A percentile compares a stretch with the other conserved stretches of the same genome.
Conservation (phyloP, 495 filamentous ascomycete species). For the Podospora sp. region DNA sequence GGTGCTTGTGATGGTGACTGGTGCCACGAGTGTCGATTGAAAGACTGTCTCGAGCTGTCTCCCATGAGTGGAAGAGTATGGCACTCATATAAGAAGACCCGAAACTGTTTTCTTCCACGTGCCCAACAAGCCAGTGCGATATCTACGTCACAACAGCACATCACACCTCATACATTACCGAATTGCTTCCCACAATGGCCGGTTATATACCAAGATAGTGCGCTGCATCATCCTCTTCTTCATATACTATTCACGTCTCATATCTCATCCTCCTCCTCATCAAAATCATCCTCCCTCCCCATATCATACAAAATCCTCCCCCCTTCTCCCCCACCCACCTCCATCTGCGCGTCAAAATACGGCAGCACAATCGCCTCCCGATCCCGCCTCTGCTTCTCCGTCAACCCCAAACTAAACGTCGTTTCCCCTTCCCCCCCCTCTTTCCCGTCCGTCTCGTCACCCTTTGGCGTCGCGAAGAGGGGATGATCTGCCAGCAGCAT, state of each 20-base stretch:
- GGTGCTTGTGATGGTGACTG: too few species aligned
- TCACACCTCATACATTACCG: too few species aligned
- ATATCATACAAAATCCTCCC: constrained; percentile 95
- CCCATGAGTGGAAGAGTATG: too few species aligned
- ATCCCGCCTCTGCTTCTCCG: constrained; percentile 83
- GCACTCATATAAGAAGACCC: too few species aligned
- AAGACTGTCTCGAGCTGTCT: too few species aligned
- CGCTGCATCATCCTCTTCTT: too few species aligned
- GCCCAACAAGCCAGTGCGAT: too few species aligned
- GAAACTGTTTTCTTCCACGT: too few species aligned
- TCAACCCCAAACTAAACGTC: constrained; percentile 85
- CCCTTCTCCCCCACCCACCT: constrained; percentile 73
- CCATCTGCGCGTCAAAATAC: constrained; percentile 92
- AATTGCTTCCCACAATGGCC: too few species aligned
- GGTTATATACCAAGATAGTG: too few species aligned
- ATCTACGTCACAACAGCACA: too few species aligned
- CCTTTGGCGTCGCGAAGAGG: constrained; percentile 56
- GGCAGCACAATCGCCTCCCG: constrained; percentile 88
- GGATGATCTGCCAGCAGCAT: constrained; percentile 79
- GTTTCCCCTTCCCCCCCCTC: constrained; percentile 59
- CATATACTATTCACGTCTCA: constrained; percentile 33
- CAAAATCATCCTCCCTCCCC: constrained; percentile 96
- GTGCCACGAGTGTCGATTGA: too few species aligned
- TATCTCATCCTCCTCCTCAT: constrained; percentile 98
- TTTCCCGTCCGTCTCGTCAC: constrained; percentile 36